These are phyloP conservation scores for Coemansia sp. DNA, from an alignment of 192 early-diverging fungal species.

Conservation along the genomic window DNA sequence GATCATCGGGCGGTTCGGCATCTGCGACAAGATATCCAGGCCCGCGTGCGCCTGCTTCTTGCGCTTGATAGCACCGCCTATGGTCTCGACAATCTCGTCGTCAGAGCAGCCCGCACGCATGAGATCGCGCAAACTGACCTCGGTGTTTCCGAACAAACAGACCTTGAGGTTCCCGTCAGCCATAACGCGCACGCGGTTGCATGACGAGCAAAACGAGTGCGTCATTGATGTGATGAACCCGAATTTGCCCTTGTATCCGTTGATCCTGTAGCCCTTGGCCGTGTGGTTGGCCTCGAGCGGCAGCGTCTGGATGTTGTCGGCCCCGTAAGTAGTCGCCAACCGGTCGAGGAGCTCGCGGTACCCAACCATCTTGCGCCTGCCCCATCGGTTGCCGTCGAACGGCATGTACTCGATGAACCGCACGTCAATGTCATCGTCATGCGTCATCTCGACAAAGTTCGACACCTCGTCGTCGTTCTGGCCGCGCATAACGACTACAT, in stretches of 20 bases:
- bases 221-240: slow-evolving; percentile 99
- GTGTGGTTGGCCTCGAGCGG: slow-evolving; percentile 85
- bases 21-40: slow-evolving; percentile 76
- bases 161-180: slow-evolving; percentile 95
- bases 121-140: slow-evolving; percentile 83
- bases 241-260: slow-evolving; percentile 83
- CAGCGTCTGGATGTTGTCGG: slow-evolving; percentile 59
- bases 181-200: slow-evolving; percentile 89
- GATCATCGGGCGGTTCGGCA: slow-evolving; percentile 95
- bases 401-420: slow-evolving; percentile 99
- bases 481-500: slow-evolving; percentile 89
- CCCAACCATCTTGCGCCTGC: slow-evolving; percentile 76
- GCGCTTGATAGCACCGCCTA: slow-evolving; percentile 77
- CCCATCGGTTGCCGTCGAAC: slow-evolving; percentile 96
- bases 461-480: slow-evolving; percentile 85
- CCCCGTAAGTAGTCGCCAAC: slow-evolving; percentile 61
- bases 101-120: slow-evolving; percentile 67
- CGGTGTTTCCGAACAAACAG: slow-evolving; percentile 92
- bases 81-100: slow-evolving; percentile 68
- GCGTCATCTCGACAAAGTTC: slow-evolving; percentile 84
- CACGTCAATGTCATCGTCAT: slow-evolving; percentile 71
- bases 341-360: slow-evolving; percentile 75
- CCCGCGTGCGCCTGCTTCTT: slow-evolving; percentile 97
- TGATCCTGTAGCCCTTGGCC: slow-evolving; percentile 67
- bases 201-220: slow-evolving; percentile 94